Base-by-base conservation (phyloP, 2,329 filamentous ascomycete species). In the Colletotrichum eleusines region DNA sequence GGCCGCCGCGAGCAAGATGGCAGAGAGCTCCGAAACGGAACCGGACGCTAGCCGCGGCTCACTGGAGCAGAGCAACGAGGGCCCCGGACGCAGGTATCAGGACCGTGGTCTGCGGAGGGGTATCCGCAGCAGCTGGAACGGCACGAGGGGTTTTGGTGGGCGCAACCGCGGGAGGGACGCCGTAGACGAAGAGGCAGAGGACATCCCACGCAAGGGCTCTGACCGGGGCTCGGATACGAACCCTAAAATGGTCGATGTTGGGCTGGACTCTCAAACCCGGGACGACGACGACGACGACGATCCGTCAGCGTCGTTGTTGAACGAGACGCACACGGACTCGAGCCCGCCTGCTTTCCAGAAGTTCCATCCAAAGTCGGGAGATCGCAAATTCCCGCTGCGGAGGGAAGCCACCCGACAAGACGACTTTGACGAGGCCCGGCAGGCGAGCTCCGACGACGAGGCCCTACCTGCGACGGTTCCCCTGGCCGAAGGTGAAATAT, bases 21-120 rank as follows among this genome's bases (percentile, higher is more conserved):
- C 92, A 46, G 94, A 97, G 74, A 97, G 94, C 73, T 91, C 92
- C 2, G 95, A 97, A 75, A 89, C 92, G 2, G 94, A 96, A 61
- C 90, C 92, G 51, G 91, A 92, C 63, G 87, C 82, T n/a, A 89
- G 89, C 78, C 83, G 86, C 76, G 83, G 82, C 55, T 88, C 86
- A 2, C 74, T 90, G 38, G 84, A 85, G n/a, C 83, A 84, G 28
- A 87, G 86, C 73, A 84, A 83, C 50, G 88, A 90, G 33, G 77
- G 75, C 55, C 81, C 84, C 46, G 84, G 81, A 69, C 77, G 78
- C 20, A 80, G 75, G 20, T 82, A 85, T 73, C 84, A 85, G 28
- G 84, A 86, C 55, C 82, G 84, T 72, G 83, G 83, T 16, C 80
- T 83, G 54, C 81, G 82, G 54, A 80, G 84, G 63, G 88, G 88